Evolutionary conservation across 768 basidiomycete species (phyloP), one percentile per base, ranked within the genome.

Genomic region (Pisolithus albus): DNA sequence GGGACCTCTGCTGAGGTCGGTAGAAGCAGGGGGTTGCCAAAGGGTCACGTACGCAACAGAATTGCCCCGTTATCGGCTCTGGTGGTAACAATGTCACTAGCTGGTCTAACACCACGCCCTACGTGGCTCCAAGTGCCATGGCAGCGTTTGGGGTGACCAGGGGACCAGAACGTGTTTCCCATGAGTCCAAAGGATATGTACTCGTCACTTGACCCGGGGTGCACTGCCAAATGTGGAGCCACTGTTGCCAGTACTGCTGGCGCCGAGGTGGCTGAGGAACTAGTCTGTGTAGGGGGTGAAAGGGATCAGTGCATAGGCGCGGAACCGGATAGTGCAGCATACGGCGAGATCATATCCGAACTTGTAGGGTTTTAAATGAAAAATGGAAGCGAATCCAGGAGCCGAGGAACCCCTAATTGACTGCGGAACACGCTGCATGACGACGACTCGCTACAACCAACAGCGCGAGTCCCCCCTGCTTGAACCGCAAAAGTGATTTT

Each of bases 401-500:
- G 65, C 53, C 19, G 67, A 69, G n/a, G 61, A 41, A 21, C 65
- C 61, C 18, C 66, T 67, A 39, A 45, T 61, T 5, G 59, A 37
- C 18, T 40, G 9, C 4, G 40, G 7, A 13, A 13, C 26, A 21
- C 24, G 46, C 45, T 41, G 8, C 16, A n/a, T 40, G 37, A 28
- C 26, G 19, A 47, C 45, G 21, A 68, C 84, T 57, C 58, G 90
- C 89, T 89, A 61, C 85, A 88, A 32, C 84, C 86, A 64, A 87
- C 9, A 93, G 63, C 19, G 91, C 82, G 49, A 79, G 73, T 7
- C 30, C 73, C 70, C 11, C 81, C 83, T 30, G 76, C 72, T 34
- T 73, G 72, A 4, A 85, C 72, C 9, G 86, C 90, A 56, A 83
- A 83, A 79, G 64, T 93, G 91, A 64, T 92, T 88, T 42, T 77